Evolutionary conservation across 1,139 yeast genomes (phyloP).

Genomic region (Candida glucosophila): DNA sequence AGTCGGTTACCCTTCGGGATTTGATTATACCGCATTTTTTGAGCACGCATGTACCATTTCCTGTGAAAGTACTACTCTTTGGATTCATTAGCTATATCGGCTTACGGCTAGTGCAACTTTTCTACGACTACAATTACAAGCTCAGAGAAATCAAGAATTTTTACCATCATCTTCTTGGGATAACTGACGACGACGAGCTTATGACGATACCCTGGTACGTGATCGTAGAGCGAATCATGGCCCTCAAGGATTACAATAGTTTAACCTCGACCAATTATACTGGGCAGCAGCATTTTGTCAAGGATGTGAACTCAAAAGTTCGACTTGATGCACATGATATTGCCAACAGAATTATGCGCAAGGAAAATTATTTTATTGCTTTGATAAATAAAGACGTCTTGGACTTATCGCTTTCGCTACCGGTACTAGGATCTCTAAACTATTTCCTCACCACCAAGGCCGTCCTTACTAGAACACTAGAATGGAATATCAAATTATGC

Average conservation of each 20-base stretch:
- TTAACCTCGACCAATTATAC: slow-evolving; percentile 40
- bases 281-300: slow-evolving; percentile 19
- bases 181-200: slow-evolving; percentile 65
- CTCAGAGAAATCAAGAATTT: slow-evolving; percentile 58
- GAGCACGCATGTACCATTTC: slow-evolving; percentile 36
- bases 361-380: slow-evolving; percentile 88
- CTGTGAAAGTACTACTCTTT: slow-evolving; percentile 52
- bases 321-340: slow-evolving; percentile 87
- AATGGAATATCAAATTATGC: slow-evolving; percentile 89
- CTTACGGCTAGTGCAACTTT: slow-evolving; percentile 54
- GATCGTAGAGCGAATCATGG: slow-evolving; percentile 70
- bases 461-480: slow-evolving; percentile 75
- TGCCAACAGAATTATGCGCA: slow-evolving; percentile 92
- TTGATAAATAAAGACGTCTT: slow-evolving; percentile 71
- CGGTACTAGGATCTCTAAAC: slow-evolving; percentile 35
- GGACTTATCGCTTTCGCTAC: slow-evolving; percentile 38
- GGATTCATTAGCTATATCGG: slow-evolving; percentile 51
- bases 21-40: slow-evolving; percentile 59
- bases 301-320: slow-evolving; percentile 61
- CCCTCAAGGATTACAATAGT: slow-evolving; percentile 73
- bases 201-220: slow-evolving; percentile 93
- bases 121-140: slow-evolving; percentile 39
- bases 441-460: slow-evolving; percentile 16
- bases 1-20: slow-evolving; percentile 23
- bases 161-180: slow-evolving; percentile 56